Evolutionary conservation across 208 protist species (phyloP).

Genomic region (Tritrichomonas foetus): DNA sequence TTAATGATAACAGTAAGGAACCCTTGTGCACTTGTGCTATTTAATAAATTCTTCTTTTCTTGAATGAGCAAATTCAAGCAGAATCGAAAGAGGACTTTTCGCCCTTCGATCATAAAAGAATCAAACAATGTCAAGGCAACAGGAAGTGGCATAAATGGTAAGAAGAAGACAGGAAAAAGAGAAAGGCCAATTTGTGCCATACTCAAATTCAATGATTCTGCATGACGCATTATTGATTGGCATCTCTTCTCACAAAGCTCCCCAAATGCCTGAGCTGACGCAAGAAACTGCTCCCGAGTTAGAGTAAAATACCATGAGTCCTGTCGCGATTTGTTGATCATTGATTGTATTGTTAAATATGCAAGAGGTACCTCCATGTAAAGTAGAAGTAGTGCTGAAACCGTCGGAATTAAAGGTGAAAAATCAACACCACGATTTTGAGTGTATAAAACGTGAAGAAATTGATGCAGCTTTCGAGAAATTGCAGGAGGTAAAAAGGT

Average conservation of each 20-base stretch:
- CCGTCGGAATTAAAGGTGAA: not conserved
- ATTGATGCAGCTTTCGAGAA: not conserved
- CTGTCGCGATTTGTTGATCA: not conserved
- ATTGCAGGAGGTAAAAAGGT: not conserved
- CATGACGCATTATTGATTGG: not conserved
- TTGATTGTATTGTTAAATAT: not conserved
- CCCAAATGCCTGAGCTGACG: not conserved
- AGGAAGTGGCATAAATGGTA: not conserved
- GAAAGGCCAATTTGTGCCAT: not conserved
- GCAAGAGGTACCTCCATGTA: not conserved
- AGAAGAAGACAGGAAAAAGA: not conserved
- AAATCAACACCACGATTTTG: not conserved
- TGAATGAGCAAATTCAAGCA: not conserved
- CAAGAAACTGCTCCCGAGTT: not conserved
- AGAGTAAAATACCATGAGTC: conserved; percentile 7
- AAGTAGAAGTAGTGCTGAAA: not conserved
- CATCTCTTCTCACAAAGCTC: not conserved
- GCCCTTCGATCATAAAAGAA: not conserved
- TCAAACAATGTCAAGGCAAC: not conserved
- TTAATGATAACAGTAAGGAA: not conserved
- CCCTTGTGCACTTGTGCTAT: not conserved
- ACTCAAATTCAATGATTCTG: not conserved
- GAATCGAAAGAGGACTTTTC: not conserved
- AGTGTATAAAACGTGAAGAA: not conserved
- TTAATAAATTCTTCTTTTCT: not conserved